A percentile compares a stretch with the other conserved stretches of the same genome.
phyloP scores from a whole-genome alignment of 148 eudicot species.

The Simmondsia chinensis region DNA sequence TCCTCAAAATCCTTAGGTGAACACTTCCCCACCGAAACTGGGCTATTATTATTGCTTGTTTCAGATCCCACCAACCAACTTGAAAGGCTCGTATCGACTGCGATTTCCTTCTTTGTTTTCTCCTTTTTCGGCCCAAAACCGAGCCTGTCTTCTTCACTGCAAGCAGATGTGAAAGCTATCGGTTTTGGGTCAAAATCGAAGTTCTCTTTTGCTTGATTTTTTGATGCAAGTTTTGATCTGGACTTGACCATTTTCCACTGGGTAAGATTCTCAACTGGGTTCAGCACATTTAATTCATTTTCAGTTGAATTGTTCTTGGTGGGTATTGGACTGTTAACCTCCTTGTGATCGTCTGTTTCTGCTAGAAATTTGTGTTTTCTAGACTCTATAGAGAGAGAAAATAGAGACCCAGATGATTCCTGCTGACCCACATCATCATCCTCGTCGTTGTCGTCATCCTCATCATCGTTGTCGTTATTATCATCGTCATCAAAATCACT shows the following conservation, averaged over 20 bases:
- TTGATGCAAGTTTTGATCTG: slow-evolving; percentile 10
- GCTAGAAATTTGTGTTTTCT: slow-evolving; percentile 23
- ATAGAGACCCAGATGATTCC: slow-evolving; percentile 45
- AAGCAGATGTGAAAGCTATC: no score
- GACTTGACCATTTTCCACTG: slow-evolving; percentile 40
- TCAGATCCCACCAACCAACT: slow-evolving; percentile 50
- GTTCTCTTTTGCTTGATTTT: slow-evolving; percentile 43
- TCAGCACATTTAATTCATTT: slow-evolving; percentile 19
- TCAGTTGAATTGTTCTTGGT: slow-evolving; percentile 2
- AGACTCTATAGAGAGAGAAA: slow-evolving; percentile 52
- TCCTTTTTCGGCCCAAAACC: slow-evolving; percentile 1
- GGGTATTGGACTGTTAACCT: slow-evolving; percentile 47
- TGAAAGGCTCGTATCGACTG: slow-evolving; percentile 59
- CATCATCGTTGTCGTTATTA: slow-evolving; percentile 7
- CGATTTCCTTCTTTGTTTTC: slow-evolving; percentile 9
- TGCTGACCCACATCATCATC: slow-evolving; percentile 13
- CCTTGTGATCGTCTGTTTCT: slow-evolving; percentile 26
- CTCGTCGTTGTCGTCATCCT: slow-evolving; percentile 9
- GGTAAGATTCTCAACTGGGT: slow-evolving; percentile 46
- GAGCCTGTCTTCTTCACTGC: no score
- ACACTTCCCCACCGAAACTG: slow-evolving; percentile 33
- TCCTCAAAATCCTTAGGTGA: slow-evolving; percentile 37
- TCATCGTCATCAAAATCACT: slow-evolving; percentile 13
- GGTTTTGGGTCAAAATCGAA: not conserved
- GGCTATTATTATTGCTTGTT: slow-evolving; percentile 22